Percentiles rank a stretch among this genome's conserved stretches.
phyloP scores from a whole-genome alignment of 2,329 filamentous ascomycete genomes.

The Colletotrichum tropicicola region DNA sequence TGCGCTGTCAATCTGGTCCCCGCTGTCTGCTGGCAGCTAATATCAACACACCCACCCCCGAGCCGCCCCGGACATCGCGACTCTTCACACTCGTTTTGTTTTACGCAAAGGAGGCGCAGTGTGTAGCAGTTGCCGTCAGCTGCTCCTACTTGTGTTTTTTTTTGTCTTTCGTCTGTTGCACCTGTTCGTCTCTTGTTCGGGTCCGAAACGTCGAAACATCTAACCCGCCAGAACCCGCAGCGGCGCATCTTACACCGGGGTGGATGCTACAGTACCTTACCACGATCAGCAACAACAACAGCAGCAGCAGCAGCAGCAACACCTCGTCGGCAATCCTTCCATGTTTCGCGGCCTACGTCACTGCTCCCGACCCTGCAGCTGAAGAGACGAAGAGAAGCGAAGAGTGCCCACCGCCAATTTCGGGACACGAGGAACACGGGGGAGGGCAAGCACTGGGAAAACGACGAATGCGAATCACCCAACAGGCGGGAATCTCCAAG shows the following conservation, averaged over 20 bases:
- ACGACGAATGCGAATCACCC: neutral
- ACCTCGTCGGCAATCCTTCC: neutral
- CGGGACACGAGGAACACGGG: neutral
- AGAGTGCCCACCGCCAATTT: too few relatives aligned
- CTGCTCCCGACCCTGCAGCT: conserved; percentile 7
- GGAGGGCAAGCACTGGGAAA: neutral
- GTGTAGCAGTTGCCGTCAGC: too few relatives aligned
- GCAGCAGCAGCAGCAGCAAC: neutral
- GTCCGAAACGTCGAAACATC: too few relatives aligned
- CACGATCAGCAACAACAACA: neutral
- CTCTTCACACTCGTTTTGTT: neutral
- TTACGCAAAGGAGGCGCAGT: neutral
- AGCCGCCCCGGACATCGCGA: too few relatives aligned
- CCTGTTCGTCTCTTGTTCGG: conserved; percentile 24
- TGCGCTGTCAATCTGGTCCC: too few relatives aligned
- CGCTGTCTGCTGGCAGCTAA: too few relatives aligned
- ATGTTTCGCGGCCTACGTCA: conserved; percentile 24
- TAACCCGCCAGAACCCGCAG: too few relatives aligned
- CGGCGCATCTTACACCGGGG: too few relatives aligned
- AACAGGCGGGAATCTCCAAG: neutral
- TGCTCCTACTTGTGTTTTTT: neutral
- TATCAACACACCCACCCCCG: neutral
- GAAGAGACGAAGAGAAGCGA: neutral
- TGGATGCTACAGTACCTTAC: neutral
- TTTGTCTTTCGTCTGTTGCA: neutral